phyloP scores from a whole-genome alignment of 2,329 filamentous ascomycete species.

The Periconia sp. region DNA sequence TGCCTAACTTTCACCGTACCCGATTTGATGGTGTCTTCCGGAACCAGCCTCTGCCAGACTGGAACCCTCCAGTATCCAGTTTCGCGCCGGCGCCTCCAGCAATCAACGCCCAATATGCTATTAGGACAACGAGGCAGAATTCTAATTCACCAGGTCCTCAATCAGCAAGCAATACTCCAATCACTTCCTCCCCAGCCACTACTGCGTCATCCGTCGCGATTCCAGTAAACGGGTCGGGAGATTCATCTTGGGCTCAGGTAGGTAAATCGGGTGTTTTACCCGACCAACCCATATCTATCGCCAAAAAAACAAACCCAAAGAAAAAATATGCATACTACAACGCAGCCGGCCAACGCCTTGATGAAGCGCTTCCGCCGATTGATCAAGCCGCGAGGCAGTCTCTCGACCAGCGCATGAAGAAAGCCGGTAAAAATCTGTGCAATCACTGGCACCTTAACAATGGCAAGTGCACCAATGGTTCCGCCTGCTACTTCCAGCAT shows the following conservation, averaged over 20 bases:
- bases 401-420: conserved; percentile 35
- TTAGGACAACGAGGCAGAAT: conserved; percentile 14
- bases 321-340: conserved; percentile 47
- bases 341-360: conserved; percentile 46
- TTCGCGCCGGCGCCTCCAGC: conserved; percentile 15
- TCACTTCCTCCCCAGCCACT: conserved; percentile 19
- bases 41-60: conserved; percentile 43
- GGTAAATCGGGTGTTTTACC: conserved; percentile 37
- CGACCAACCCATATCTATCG: conserved; percentile 44
- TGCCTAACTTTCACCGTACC: conserved; percentile 43
- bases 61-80: conserved; percentile 1
- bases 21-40: conserved; percentile 48
- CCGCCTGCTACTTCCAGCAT: conserved; percentile 48
- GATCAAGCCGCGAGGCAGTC: conserved; percentile 24
- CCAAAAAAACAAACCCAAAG: conserved; percentile 26
- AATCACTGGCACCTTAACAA: conserved; percentile 37
- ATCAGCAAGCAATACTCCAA: conserved; percentile 11
- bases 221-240: conserved; percentile 8
- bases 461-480: conserved; percentile 43
- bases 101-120: conserved; percentile 1
- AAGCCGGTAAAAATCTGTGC: conserved; percentile 34
- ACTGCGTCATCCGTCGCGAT: conserved; percentile 20
- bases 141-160: conserved; percentile 13
- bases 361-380: conserved; percentile 39
- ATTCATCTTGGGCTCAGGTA: conserved; percentile 44